Base-by-base conservation (phyloP, 305 asterid genomes). In the Stenogyne calaminthoides region DNA sequence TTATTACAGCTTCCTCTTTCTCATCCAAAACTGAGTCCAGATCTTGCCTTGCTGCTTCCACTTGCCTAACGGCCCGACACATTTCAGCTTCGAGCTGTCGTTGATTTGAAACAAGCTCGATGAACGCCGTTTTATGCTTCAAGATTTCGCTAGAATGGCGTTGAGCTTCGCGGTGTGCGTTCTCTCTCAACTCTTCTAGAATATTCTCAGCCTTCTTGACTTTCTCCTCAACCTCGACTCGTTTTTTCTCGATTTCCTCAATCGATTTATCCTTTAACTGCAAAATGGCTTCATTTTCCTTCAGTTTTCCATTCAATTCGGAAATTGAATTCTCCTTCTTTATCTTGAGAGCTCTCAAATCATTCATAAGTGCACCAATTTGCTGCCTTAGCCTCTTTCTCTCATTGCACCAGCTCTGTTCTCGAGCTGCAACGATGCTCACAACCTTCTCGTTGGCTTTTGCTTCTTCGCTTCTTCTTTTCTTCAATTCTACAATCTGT, bases 51-150 rank as follows among this genome's bases (percentile, higher is more conserved):
- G 87, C 86, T 27, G 88, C 91, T 64, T 93, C 96, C 55, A 87
- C 84, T 75, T 89, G 97, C 81, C 96, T 87, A 12, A 85, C 70
- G 56, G 94, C 89, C 56, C 99, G 87, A 4, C 89, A 84, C 96
- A 91, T 78, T 81, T 90, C 96, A 0, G 97, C 97, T 80, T 94
- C 97, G 25, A 94, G 90, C 87, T 88, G 98, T 36, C 98, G 71
- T 69, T 89, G 97, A 72, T 87, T 91, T 0, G 98, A 91, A 3
- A 94, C 97, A 9, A 94, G 88, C 84, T 91, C 99, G 49, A 94
- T 86, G 69, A 89, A 85, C 3, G 96, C 92, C 0, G 95, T 88
- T 78, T 91, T 91, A 69, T 91, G 95, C 68, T 80, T 93, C 36
- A 81, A 58, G 27, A 86, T 81, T 78, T 91, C 98, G 57, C 64